Evolutionary conservation across 2,329 filamentous ascomycete genomes (phyloP).

Genomic region (Fulvia fulva): DNA sequence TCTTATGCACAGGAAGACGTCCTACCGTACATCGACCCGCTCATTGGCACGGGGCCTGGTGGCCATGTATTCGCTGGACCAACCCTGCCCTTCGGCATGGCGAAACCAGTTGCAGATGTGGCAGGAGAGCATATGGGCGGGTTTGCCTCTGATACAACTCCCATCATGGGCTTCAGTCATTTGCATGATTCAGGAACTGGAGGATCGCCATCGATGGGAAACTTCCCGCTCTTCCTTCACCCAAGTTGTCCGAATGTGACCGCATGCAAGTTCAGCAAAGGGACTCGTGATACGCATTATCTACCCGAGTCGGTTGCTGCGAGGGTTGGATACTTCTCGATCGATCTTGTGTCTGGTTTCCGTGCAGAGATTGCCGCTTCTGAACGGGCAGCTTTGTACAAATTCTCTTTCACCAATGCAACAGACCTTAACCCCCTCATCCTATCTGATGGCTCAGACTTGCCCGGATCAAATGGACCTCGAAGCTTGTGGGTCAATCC

Average conservation of each 20-base stretch:
- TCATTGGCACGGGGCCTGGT: constrained; percentile 22
- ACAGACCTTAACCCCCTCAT: constrained; percentile 49
- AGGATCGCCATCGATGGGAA: constrained; percentile 60
- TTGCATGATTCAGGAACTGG: constrained; percentile 51
- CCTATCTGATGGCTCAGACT: constrained; percentile 56
- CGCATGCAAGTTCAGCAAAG: constrained; percentile 44
- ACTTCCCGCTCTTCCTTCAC: constrained; percentile 68
- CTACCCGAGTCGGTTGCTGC: constrained; percentile 50
- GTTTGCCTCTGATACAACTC: constrained; percentile 47
- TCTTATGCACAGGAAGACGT: constrained; percentile 29
- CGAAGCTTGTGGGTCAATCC: constrained; percentile 51
- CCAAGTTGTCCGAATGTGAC: constrained; percentile 54
- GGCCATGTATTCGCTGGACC: constrained; percentile 44
- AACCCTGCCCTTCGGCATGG: constrained; percentile 43
- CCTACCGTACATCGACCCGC: constrained; percentile 19
- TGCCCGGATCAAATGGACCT: constrained; percentile 48
- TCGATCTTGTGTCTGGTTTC: constrained; percentile 54
- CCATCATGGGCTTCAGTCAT: constrained; percentile 40
- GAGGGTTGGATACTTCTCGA: constrained; percentile 56
- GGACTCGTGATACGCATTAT: constrained; percentile 47
- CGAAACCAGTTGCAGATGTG: constrained; percentile 38
- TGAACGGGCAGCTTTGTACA: constrained; percentile 55
- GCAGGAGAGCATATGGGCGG: constrained; percentile 38
- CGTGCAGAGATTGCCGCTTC: constrained; percentile 58
- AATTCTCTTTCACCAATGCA: constrained; percentile 50